Conservation (phyloP, 2,329 filamentous ascomycete species). For the Cordyceps militaris region DNA sequence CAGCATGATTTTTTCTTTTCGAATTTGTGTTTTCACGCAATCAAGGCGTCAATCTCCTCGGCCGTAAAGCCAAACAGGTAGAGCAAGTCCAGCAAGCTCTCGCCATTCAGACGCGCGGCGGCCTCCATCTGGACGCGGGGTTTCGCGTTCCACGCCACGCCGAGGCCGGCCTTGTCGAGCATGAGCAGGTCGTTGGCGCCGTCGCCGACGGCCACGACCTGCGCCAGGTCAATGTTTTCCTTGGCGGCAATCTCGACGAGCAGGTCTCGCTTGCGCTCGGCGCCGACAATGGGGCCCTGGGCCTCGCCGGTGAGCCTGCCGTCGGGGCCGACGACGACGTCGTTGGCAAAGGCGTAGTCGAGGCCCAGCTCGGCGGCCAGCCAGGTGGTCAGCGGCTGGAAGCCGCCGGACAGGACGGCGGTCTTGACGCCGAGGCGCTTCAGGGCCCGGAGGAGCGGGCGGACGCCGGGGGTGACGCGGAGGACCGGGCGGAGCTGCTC, state of each 20-base stretch:
- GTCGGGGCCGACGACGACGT: constrained; percentile 58
- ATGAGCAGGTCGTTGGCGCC: constrained; percentile 78
- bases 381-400: constrained; percentile 83
- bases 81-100: constrained; percentile 63
- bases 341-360: constrained; percentile 84
- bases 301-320: constrained; percentile 64
- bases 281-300: constrained; percentile 65
- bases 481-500: constrained; percentile 68
- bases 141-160: constrained; percentile 80
- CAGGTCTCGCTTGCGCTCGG: constrained; percentile 65
- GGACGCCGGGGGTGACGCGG: constrained; percentile 74
- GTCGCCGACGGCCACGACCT: constrained; percentile 70
- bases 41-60: constrained; percentile 51
- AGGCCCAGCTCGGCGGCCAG: constrained; percentile 73
- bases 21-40: constrained; percentile 23
- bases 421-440: constrained; percentile 77
- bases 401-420: constrained; percentile 87
- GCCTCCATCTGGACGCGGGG: constrained; percentile 74
- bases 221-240: constrained; percentile 57
- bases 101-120: constrained; percentile 62
- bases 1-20: constrained; percentile 15
- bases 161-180: constrained; percentile 68
- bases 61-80: constrained; percentile 66
- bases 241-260: constrained; percentile 62
- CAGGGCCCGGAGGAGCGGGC: constrained; percentile 64